Percentiles rank a stretch among this genome's conserved stretches.
phyloP scores from a whole-genome alignment of 441 rosid genomes.

The Pelargonium myrrhifolium region DNA sequence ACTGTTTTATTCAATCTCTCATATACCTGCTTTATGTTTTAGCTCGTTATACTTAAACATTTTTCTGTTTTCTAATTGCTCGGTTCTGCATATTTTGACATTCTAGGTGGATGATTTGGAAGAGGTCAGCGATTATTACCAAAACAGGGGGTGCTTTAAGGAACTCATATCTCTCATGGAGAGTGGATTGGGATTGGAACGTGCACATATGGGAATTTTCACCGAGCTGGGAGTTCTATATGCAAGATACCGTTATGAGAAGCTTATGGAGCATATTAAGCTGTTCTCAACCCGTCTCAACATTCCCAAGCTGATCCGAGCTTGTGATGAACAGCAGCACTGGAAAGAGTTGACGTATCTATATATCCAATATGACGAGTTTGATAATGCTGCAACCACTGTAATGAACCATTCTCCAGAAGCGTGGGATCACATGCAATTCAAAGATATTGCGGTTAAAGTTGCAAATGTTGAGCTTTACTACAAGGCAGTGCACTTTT shows the following conservation, averaged over 20 bases:
- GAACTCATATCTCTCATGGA: slow-evolving; percentile 98
- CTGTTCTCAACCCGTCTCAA: slow-evolving; percentile 96
- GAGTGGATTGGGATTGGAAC: slow-evolving; percentile 97
- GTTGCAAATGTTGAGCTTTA: slow-evolving; percentile 96
- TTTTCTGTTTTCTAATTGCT: not conserved
- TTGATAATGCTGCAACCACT: slow-evolving; percentile 98
- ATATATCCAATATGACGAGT: slow-evolving; percentile 89
- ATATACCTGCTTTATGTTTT: not conserved
- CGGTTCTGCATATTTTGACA: not conserved
- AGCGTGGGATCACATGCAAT: slow-evolving; percentile 99
- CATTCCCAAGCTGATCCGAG: slow-evolving; percentile 93
- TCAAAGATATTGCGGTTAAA: slow-evolving; percentile 85
- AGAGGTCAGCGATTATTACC: slow-evolving; percentile 96
- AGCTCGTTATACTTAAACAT: not conserved
- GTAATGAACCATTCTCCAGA: slow-evolving; percentile 99
- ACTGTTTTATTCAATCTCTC: not conserved
- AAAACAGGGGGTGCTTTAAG: slow-evolving; percentile 96
- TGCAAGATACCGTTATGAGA: slow-evolving; percentile 97
- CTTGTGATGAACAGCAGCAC: slow-evolving; percentile 99
- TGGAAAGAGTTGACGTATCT: slow-evolving; percentile 94
- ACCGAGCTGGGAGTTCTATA: slow-evolving; percentile 97
- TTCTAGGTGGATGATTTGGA: slow-evolving; percentile 93
- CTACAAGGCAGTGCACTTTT: slow-evolving; percentile 97
- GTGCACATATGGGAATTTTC: slow-evolving; percentile 99
- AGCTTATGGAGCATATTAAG: slow-evolving; percentile 99